Evolutionary conservation across 495 filamentous ascomycete genomes (phyloP).

Genomic region (Aspergillus sparsus): DNA sequence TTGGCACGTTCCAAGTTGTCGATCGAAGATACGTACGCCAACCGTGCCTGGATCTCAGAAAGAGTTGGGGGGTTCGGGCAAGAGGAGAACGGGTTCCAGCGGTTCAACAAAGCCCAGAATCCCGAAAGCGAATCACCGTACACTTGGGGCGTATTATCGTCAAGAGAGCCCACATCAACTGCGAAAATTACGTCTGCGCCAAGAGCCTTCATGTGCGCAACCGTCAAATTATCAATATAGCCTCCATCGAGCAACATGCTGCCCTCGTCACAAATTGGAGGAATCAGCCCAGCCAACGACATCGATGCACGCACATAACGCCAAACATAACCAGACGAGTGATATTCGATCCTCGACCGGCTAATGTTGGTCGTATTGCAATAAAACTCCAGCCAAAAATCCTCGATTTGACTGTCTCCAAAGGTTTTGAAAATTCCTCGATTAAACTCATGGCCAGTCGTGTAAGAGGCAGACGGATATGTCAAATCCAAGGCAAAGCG

Average conservation of each 20-base stretch:
- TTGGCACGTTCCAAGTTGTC: conserved; percentile 95
- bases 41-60: conserved; percentile 89
- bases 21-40: conserved; percentile 91
- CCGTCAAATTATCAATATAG: conserved; percentile 96
- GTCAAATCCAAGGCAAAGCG: conserved; percentile 93
- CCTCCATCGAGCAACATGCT: conserved; percentile 95
- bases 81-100: conserved; percentile 93
- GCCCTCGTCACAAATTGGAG: conserved; percentile 94
- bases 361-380: conserved; percentile 99
- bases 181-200: conserved; percentile 94
- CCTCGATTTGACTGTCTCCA: conserved; percentile 93
- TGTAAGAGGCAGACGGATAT: conserved; percentile 93
- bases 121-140: conserved; percentile 96
- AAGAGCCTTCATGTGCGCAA: conserved; percentile 93
- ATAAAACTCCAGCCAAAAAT: conserved; percentile 98
- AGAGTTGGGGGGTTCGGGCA: conserved; percentile 90
- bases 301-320: conserved; percentile 94
- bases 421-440: conserved; percentile 99
- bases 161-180: conserved; percentile 86
- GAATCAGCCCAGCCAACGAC: conserved; percentile 89
- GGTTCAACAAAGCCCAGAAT: conserved; percentile 87
- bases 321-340: conserved; percentile 95
- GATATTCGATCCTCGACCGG: conserved; percentile 83
- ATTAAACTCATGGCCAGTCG: conserved; percentile 98
- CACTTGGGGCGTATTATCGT: conserved; percentile 84